Percentiles rank a stretch among this genome's conserved stretches.
These are phyloP conservation scores for Chalciporus pseudorubinellus DNA, from an alignment of 768 basidiomycete genomes.

Conservation along the genomic window DNA sequence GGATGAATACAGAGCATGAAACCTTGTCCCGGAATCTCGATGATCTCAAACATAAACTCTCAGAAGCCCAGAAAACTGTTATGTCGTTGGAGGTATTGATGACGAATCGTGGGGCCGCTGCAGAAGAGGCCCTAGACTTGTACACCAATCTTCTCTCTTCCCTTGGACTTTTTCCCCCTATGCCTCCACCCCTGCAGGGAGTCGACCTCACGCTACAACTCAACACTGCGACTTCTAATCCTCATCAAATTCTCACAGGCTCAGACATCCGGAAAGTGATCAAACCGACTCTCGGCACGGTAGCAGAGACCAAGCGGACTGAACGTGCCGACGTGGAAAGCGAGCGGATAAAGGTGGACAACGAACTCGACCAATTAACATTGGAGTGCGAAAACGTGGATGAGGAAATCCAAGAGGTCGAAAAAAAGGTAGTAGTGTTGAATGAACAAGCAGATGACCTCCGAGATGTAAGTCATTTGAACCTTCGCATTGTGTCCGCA, in stretches of 20 bases:
- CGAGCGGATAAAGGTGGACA: conserved; percentile 75
- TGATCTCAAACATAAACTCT: conserved; percentile 72
- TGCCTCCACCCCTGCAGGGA: conserved; percentile 66
- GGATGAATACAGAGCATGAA: conserved; percentile 90
- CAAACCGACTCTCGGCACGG: conserved; percentile 69
- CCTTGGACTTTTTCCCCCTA: conserved; percentile 74
- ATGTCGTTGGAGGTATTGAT: conserved; percentile 84
- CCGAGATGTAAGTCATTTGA: conserved; percentile 60
- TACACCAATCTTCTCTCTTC: conserved; percentile 75
- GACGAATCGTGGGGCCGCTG: conserved; percentile 71
- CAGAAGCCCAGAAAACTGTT: conserved; percentile 67
- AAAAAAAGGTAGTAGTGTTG: conserved; percentile 66
- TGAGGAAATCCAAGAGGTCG: conserved; percentile 70
- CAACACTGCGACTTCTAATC: conserved; percentile 72
- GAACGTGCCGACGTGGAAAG: conserved; percentile 71
- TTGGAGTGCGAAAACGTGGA: conserved; percentile 79
- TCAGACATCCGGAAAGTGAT: conserved; percentile 69
- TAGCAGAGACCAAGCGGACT: conserved; percentile 70
- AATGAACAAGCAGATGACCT: conserved; percentile 79
- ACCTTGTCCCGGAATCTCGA: conserved; percentile 68
- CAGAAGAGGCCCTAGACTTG: conserved; percentile 78
- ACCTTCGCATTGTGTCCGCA: neutral
- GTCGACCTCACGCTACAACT: conserved; percentile 79
- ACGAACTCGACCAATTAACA: conserved; percentile 76
- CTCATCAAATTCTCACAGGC: conserved; percentile 64